phyloP scores from a whole-genome alignment of 129 eudicot genomes.

The Pulicaria dysenterica region DNA sequence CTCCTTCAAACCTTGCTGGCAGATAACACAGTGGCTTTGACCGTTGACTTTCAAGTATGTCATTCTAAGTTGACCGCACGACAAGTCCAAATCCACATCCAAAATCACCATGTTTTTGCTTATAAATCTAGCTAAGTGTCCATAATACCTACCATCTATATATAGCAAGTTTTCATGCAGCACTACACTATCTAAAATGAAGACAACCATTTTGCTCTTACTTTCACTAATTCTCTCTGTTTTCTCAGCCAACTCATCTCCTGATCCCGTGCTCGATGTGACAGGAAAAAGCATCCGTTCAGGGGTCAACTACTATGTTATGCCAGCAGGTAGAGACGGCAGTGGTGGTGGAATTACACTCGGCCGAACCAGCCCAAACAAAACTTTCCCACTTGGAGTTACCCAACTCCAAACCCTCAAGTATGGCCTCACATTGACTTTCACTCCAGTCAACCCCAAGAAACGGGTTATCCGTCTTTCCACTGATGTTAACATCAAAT shows the following conservation, averaged over 20 bases:
- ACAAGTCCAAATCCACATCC: background rate
- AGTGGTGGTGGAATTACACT: slow-evolving; percentile 34
- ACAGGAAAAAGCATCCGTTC: slow-evolving; percentile 31
- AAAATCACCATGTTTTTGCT: too few species aligned
- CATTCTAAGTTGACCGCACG: background rate
- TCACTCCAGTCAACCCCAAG: slow-evolving; percentile 36
- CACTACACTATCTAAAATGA: slow-evolving; percentile 3
- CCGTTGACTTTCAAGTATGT: slow-evolving; percentile 12
- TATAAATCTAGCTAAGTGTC: too few species aligned
- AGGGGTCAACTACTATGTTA: slow-evolving; percentile 35
- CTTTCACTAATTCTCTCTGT: slow-evolving; percentile 24
- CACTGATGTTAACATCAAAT: slow-evolving; percentile 42
- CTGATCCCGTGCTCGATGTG: slow-evolving; percentile 32
- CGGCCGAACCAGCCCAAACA: slow-evolving; percentile 24
- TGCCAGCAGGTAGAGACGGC: slow-evolving; percentile 31
- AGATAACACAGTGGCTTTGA: slow-evolving; percentile 6
- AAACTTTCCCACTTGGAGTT: slow-evolving; percentile 39
- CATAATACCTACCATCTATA: background rate
- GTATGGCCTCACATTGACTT: slow-evolving; percentile 31
- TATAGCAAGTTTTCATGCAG: slow-evolving; percentile 7
- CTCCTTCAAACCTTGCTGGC: slow-evolving; percentile 13
- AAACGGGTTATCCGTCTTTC: slow-evolving; percentile 37
- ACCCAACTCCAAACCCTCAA: slow-evolving; percentile 29
- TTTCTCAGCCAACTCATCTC: slow-evolving; percentile 10
- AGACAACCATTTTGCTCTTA: slow-evolving; percentile 20